phyloP scores from a whole-genome alignment of 2,329 filamentous ascomycete genomes.

The Colletotrichum echinochloae region DNA sequence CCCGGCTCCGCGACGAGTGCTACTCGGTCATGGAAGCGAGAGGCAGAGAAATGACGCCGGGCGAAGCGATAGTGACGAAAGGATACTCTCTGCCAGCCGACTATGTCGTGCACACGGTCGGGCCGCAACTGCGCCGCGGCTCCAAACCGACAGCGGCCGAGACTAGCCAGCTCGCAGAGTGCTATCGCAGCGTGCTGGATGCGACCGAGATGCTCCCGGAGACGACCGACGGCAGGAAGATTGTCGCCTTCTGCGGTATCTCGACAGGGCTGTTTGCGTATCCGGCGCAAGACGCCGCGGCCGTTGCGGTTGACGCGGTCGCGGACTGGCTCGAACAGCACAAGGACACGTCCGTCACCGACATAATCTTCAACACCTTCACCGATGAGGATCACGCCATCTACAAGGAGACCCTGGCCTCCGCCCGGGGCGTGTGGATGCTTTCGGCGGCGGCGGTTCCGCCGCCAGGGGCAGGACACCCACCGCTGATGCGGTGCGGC shows the following conservation, averaged over 20 bases:
- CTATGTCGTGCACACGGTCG: conserved; percentile 51
- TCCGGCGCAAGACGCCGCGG: conserved; percentile 45
- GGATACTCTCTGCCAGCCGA: conserved; percentile 47
- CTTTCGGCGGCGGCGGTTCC: conserved; percentile 1
- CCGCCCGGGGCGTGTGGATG: background rate
- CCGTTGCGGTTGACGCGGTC: conserved; percentile 45
- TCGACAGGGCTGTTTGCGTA: conserved; percentile 53
- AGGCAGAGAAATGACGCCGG: conserved; percentile 44
- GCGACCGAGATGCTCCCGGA: conserved; percentile 45
- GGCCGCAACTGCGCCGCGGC: conserved; percentile 47
- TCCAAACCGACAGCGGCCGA: conserved; percentile 41
- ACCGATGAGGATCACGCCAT: conserved; percentile 44
- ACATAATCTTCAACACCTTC: conserved; percentile 50
- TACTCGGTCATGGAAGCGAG: conserved; percentile 44
- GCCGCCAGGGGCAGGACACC: conserved; percentile 9
- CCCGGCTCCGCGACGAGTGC: conserved; percentile 49
- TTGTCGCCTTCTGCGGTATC: conserved; percentile 50
- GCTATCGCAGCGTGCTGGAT: conserved; percentile 48
- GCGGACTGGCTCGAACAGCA: conserved; percentile 46
- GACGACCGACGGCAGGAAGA: conserved; percentile 44
- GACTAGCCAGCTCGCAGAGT: conserved; percentile 44
- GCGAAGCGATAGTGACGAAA: conserved; percentile 46
- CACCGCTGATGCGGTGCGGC: conserved; percentile 18
- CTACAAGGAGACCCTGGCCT: conserved; percentile 35
- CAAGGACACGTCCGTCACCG: conserved; percentile 44